Evolutionary conservation across 2,329 filamentous ascomycete genomes (phyloP).

Genomic region (Pseudogymnoascus sp.): DNA sequence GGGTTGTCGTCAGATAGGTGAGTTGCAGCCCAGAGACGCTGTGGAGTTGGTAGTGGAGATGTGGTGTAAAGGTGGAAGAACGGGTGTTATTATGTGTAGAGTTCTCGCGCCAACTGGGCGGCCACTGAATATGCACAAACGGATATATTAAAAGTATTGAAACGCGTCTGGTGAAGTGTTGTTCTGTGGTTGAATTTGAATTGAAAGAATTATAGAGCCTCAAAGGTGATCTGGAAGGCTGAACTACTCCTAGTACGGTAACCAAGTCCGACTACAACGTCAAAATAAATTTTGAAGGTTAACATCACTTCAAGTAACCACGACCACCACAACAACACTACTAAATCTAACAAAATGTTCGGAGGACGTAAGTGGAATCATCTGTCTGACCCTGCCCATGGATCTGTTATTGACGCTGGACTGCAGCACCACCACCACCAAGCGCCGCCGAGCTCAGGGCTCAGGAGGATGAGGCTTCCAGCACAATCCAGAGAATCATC

Average conservation of each 20-base stretch:
- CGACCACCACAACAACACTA: conserved; percentile 4
- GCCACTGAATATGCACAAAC: neutral
- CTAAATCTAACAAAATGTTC: conserved; percentile 44
- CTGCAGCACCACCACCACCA: conserved; percentile 55
- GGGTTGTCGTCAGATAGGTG: neutral
- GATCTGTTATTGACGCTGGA: neutral
- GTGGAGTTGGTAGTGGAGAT: neutral
- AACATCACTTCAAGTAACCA: conserved; percentile 5
- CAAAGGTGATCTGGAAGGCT: conserved; percentile 7
- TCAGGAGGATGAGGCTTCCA: conserved; percentile 60
- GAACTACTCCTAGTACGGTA: conserved; percentile 9
- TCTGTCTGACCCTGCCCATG: neutral
- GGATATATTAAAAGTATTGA: neutral
- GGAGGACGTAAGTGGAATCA: conserved; percentile 47
- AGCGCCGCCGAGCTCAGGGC: conserved; percentile 62
- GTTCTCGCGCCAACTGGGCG: neutral
- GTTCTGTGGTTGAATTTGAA: neutral
- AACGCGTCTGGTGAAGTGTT: conserved; percentile 6
- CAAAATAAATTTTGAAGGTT: conserved; percentile 11
- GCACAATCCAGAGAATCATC: conserved; percentile 60
- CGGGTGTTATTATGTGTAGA: neutral
- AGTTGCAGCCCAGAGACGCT: neutral
- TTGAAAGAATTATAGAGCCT: conserved; percentile 10
- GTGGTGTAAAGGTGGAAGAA: neutral
- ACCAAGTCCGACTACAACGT: conserved; percentile 9